A percentile compares a stretch with the other conserved stretches of the same genome.
These are phyloP conservation scores for Globisporangium iwayamae DNA, from an alignment of 352 stramenopile species.

Conservation along the genomic window DNA sequence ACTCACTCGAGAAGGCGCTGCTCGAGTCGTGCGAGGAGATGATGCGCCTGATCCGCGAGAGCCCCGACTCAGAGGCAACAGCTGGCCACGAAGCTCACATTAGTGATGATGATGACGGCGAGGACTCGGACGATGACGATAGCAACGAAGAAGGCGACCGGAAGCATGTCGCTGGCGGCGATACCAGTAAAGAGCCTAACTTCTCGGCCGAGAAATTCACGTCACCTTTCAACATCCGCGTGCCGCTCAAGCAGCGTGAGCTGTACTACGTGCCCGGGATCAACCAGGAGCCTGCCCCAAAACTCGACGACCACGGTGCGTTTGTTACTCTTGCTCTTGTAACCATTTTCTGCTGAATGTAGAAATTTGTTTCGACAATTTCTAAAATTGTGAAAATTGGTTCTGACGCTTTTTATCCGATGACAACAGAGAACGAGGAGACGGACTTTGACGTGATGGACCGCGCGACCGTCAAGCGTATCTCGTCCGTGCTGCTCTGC, in stretches of 20 bases:
- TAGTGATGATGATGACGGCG: constrained; percentile 4
- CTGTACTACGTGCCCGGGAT: constrained; percentile 60
- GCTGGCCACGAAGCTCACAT: not conserved
- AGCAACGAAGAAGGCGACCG: constrained; percentile 7
- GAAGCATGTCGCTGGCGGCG: not conserved
- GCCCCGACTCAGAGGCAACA: not conserved
- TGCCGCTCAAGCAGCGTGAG: constrained; percentile 52
- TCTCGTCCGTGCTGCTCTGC: constrained; percentile 67
- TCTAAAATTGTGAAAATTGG: not conserved
- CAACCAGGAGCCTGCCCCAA: constrained; percentile 17
- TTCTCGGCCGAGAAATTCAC: constrained; percentile 59
- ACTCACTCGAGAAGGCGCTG: constrained; percentile 51
- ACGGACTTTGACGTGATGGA: constrained; percentile 75
- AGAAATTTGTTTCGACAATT: not conserved
- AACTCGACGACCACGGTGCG: constrained; percentile 35
- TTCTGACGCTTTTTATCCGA: too few species aligned
- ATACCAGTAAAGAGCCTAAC: constrained; percentile 15
- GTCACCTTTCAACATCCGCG: constrained; percentile 74
- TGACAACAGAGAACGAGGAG: constrained; percentile 43
- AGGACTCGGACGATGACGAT: constrained; percentile 11
- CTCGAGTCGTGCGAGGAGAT: constrained; percentile 68
- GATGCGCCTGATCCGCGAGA: constrained; percentile 62
- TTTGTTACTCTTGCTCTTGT: not conserved
- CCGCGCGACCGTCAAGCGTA: constrained; percentile 69
- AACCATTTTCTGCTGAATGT: not conserved